Conservation (phyloP, 768 basidiomycete genomes). For the Russula dissimulans region DNA sequence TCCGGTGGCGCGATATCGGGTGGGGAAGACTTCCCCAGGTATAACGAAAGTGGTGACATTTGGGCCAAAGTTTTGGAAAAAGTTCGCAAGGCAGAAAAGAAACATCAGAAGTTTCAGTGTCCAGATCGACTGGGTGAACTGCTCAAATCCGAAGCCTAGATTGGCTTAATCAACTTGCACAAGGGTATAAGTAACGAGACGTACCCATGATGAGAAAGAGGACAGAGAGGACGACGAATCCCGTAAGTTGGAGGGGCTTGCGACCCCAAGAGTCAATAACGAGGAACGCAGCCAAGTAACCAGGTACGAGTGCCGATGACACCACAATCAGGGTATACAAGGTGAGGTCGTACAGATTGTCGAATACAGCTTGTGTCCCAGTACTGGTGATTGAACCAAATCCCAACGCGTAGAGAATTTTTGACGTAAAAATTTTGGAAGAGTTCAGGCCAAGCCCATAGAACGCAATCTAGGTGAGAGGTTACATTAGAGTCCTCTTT, state of each 20-base stretch:
- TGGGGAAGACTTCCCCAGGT: constrained; percentile 39
- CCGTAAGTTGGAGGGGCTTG: constrained; percentile 74
- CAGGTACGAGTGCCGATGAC: constrained; percentile 71
- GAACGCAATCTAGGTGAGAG: constrained; percentile 55
- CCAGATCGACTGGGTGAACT: constrained; percentile 22
- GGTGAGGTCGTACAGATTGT: constrained; percentile 51
- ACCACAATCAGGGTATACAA: constrained; percentile 71
- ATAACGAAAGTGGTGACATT: constrained; percentile 38
- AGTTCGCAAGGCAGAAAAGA: constrained; percentile 33
- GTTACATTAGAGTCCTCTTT: background rate
- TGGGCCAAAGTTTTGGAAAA: constrained; percentile 39
- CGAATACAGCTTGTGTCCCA: constrained; percentile 32
- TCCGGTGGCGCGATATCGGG: constrained; percentile 35
- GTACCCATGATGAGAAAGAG: constrained; percentile 63
- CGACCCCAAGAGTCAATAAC: constrained; percentile 74
- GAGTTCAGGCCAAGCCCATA: constrained; percentile 86
- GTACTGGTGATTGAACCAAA: constrained; percentile 42
- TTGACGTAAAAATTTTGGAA: constrained; percentile 60
- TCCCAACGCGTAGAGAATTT: constrained; percentile 31
- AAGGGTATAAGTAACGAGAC: constrained; percentile 16
- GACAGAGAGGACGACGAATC: constrained; percentile 56
- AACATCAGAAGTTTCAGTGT: constrained; percentile 29
- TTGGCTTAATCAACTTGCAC: background rate
- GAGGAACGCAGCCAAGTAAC: constrained; percentile 57
- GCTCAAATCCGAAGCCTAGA: constrained; percentile 25